Evolutionary conservation across 495 filamentous ascomycete species (phyloP).

Genomic region (Lentithecium fluviatile): DNA sequence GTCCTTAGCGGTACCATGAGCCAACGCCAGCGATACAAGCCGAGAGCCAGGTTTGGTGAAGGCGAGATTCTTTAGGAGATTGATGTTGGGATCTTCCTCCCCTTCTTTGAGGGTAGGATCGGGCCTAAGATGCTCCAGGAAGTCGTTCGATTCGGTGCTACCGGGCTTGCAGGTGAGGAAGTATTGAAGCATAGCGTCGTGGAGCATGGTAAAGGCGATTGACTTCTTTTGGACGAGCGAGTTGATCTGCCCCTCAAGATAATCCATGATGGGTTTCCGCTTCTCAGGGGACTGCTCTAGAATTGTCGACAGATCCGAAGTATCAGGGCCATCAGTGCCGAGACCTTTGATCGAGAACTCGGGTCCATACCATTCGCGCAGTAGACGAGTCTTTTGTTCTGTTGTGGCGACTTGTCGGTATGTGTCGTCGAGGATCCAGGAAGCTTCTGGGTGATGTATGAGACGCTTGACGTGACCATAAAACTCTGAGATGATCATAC

Average conservation of each 20-base stretch:
- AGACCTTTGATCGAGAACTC: slow-evolving; percentile 82
- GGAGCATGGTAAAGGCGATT: slow-evolving; percentile 91
- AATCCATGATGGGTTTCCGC: slow-evolving; percentile 77
- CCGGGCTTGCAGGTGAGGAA: slow-evolving; percentile 75
- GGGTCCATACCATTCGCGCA: slow-evolving; percentile 95
- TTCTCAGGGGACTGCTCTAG: slow-evolving; percentile 77
- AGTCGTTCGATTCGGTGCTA: slow-evolving; percentile 77
- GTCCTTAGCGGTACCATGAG: slow-evolving; percentile 85
- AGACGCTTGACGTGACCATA: slow-evolving; percentile 87
- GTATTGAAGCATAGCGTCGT: slow-evolving; percentile 97
- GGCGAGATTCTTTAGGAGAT: slow-evolving; percentile 87
- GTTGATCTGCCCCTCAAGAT: slow-evolving; percentile 81
- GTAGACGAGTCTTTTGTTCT: slow-evolving; percentile 75
- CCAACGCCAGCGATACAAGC: slow-evolving; percentile 75
- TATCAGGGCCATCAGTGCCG: slow-evolving; percentile 48
- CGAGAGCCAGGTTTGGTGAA: slow-evolving; percentile 88
- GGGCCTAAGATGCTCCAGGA: slow-evolving; percentile 83
- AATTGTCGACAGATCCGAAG: slow-evolving; percentile 68
- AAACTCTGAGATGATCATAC: slow-evolving; percentile 89
- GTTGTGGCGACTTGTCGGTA: slow-evolving; percentile 82
- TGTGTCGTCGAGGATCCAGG: slow-evolving; percentile 95
- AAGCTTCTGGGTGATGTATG: slow-evolving; percentile 92
- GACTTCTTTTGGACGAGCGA: slow-evolving; percentile 90
- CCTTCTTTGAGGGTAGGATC: slow-evolving; percentile 58
- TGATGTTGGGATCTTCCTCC: slow-evolving; percentile 55